Conservation (phyloP, 345 rosid species). For the Populus pruinosa region DNA sequence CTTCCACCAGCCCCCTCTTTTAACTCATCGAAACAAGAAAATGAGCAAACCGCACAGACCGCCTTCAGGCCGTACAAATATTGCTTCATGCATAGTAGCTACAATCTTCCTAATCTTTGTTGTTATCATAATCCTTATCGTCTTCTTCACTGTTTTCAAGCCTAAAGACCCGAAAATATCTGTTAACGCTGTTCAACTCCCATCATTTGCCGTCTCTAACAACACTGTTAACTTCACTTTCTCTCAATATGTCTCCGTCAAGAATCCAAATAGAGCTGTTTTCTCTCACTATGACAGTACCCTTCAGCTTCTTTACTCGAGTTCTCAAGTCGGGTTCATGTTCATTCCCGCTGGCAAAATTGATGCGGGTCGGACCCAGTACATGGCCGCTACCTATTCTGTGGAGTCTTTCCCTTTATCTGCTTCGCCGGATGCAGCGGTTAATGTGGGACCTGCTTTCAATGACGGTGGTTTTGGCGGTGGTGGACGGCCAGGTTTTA, state of each 20-base stretch:
- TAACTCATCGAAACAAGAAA: background rate
- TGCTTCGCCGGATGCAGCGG: slow-evolving; percentile 19
- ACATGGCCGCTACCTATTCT: slow-evolving; percentile 93
- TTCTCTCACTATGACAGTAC: slow-evolving; percentile 94
- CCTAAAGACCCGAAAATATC: slow-evolving; percentile 87
- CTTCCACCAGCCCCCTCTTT: background rate
- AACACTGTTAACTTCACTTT: slow-evolving; percentile 84
- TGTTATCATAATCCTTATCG: slow-evolving; percentile 55
- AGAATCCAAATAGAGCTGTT: slow-evolving; percentile 76
- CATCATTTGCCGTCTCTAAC: slow-evolving; percentile 83
- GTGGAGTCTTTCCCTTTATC: slow-evolving; percentile 72
- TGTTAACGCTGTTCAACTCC: slow-evolving; percentile 83
- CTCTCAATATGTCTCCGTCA: slow-evolving; percentile 81
- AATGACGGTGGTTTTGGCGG: slow-evolving; percentile 30
- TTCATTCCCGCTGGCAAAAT: slow-evolving; percentile 96
- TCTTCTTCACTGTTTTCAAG: slow-evolving; percentile 89
- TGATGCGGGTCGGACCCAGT: slow-evolving; percentile 67
- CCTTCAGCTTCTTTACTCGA: slow-evolving; percentile 82
- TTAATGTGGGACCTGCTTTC: slow-evolving; percentile 27
- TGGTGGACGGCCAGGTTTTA: slow-evolving; percentile 7
- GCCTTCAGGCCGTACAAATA: slow-evolving; percentile 63
- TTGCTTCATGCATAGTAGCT: slow-evolving; percentile 92
- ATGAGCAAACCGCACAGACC: slow-evolving; percentile 38
- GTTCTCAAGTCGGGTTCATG: slow-evolving; percentile 91
- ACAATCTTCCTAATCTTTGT: slow-evolving; percentile 73